Percentiles rank a stretch among this genome's conserved stretches.
phyloP scores from a whole-genome alignment of 1,284 basidiomycete genomes.

The Sanghuangporus sanghuang region DNA sequence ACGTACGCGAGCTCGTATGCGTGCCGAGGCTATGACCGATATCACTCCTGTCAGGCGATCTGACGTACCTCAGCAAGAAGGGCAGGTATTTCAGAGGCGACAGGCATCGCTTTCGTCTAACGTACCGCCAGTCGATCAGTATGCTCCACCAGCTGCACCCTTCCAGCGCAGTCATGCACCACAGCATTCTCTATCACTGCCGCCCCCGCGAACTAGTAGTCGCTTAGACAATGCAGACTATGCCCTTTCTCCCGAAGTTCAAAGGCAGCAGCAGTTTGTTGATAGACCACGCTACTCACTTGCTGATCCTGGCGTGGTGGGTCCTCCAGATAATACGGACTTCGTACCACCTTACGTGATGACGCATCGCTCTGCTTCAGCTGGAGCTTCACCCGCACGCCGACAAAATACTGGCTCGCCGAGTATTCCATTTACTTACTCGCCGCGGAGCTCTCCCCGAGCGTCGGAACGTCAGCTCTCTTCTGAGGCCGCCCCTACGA shows the following conservation, averaged over 20 bases:
- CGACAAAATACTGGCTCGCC: neutral
- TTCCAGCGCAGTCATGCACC: constrained; percentile 1
- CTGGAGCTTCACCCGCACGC: neutral
- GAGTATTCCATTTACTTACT: neutral
- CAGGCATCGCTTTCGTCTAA: constrained; percentile 14
- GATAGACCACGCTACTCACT: constrained; percentile 38
- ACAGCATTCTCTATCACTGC: constrained; percentile 16
- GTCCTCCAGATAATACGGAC: neutral
- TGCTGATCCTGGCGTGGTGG: constrained; percentile 25
- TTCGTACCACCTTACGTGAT: neutral
- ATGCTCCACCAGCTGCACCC: neutral
- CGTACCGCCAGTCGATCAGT: constrained; percentile 12
- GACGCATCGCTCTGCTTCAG: neutral
- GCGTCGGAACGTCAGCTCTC: neutral
- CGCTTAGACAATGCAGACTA: neutral
- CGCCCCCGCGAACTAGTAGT: neutral
- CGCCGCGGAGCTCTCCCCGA: neutral
- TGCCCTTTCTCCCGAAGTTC: neutral
- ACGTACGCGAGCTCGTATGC: constrained; percentile 75
- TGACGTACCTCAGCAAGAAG: constrained; percentile 27
- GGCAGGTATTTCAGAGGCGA: constrained; percentile 22
- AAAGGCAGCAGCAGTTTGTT: constrained; percentile 22
- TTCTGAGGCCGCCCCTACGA: neutral
- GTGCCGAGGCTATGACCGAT: constrained; percentile 42
- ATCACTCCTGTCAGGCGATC: constrained; percentile 18